Base-by-base conservation (phyloP, 2,329 filamentous ascomycete genomes). In the Cryphonectria carpinicola region DNA sequence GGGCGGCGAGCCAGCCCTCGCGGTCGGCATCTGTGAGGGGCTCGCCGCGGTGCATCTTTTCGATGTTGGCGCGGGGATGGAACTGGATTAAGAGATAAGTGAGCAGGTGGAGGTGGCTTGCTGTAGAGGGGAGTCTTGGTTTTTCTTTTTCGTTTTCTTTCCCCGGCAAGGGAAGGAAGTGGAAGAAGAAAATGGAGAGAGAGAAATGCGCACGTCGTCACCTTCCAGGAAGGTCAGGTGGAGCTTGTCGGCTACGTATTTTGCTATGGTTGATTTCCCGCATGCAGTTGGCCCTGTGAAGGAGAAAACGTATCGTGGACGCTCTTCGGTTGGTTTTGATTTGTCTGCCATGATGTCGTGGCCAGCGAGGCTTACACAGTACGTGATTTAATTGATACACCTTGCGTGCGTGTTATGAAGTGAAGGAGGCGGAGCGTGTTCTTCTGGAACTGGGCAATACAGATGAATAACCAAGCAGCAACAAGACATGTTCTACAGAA, bases 11-110 rank as follows among this genome's bases (percentile, higher is more conserved):
- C 92, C 92, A 95, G 81, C 92, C 92, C 89, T 91, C 93, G 70
- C 92, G 88, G 80, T 95, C 92, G 61, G 86, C 87, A 78, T 94
- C 92, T 67, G 89, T 93, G 13, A 95, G 85, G 2, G 92, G 89
- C 65, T 87, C 87, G 73, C 90, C 90, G 68, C 83, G 82, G 74
- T 86, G 83, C 92, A 95, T 94, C 79, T 95, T 94, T 61, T 90
- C 86, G 75, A 90, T 88, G 35, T 90, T 93, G 75, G 88, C 83
- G 46, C 84, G 83, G 0, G 89, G 87, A 64, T 89, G 89, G 77
- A 88, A 93, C 82, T 84, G 66, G 6, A 1, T 49, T 19, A 22
- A 17, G 25, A 1, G 32, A 10, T 1, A 8, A 14, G 39, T 65
- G 22, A 62, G 67, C 22, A 35, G 11, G 0, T 0, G 7, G 4